These are phyloP conservation scores for Neonectria sp. DNA, from an alignment of 2,329 filamentous ascomycete species.

Conservation along the genomic window DNA sequence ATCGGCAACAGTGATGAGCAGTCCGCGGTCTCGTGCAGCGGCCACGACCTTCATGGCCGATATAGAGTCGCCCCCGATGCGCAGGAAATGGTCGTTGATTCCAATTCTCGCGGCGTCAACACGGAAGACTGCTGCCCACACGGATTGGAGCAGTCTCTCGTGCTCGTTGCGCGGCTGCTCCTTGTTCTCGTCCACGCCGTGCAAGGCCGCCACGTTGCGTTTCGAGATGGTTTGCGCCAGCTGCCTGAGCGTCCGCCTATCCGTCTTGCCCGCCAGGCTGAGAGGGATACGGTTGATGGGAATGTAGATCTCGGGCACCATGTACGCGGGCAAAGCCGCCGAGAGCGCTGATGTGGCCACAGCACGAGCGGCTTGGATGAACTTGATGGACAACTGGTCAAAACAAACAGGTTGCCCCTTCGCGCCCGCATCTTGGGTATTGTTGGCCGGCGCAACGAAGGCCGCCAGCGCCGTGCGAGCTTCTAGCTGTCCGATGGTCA, in stretches of 20 bases:
- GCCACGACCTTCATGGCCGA: constrained; percentile 55
- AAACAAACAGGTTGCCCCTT: not conserved
- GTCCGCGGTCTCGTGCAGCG: constrained; percentile 50
- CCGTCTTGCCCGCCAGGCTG: constrained; percentile 39
- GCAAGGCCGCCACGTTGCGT: constrained; percentile 7
- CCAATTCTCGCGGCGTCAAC: constrained; percentile 28
- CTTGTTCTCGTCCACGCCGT: constrained; percentile 8
- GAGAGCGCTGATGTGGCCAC: constrained; percentile 16
- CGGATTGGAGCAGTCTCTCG: constrained; percentile 19
- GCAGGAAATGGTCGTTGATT: constrained; percentile 27
- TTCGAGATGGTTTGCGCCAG: constrained; percentile 20
- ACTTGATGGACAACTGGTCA: constrained; percentile 8
- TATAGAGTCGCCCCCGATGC: constrained; percentile 28
- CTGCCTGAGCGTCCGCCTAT: constrained; percentile 33
- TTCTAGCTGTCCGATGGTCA: constrained; percentile 4
- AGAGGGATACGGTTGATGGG: constrained; percentile 30
- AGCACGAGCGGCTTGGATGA: not conserved
- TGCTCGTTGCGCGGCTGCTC: constrained; percentile 4
- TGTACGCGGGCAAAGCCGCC: constrained; percentile 24
- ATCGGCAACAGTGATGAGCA: constrained; percentile 57
- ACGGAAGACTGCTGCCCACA: constrained; percentile 29
- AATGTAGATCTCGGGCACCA: constrained; percentile 35
- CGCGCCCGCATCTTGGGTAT: not conserved
- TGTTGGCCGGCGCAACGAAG: not conserved
- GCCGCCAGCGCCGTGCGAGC: constrained; percentile 10